A percentile compares a stretch with the other conserved stretches of the same genome.
These are phyloP conservation scores for Sordariomycetes sp. DNA, from an alignment of 2,329 filamentous ascomycete species.

Conservation along the genomic window DNA sequence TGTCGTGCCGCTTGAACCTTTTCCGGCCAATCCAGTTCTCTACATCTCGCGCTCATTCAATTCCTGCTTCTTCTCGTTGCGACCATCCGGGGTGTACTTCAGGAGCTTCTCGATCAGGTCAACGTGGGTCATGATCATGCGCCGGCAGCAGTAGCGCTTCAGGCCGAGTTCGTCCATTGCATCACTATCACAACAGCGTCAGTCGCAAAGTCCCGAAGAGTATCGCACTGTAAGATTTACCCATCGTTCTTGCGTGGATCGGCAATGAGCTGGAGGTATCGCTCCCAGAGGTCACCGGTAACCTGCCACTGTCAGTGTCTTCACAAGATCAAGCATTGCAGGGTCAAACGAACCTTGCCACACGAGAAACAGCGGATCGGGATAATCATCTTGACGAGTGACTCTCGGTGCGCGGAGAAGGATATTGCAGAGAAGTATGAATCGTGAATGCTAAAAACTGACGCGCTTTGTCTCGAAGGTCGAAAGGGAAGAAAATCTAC, in stretches of 20 bases:
- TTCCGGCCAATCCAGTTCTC: too few relatives aligned
- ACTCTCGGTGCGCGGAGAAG: background rate
- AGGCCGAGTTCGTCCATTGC: conserved; percentile 93
- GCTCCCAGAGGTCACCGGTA: conserved; percentile 94
- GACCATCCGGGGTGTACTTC: conserved; percentile 64
- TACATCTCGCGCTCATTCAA: conserved; percentile 17
- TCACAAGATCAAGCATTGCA: background rate
- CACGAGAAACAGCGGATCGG: conserved; percentile 98
- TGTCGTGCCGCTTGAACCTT: too few relatives aligned
- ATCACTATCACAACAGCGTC: conserved; percentile 43
- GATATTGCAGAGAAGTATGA: background rate
- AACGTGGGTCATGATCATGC: conserved; percentile 99
- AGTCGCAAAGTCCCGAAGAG: background rate
- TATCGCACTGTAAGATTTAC: conserved; percentile 28
- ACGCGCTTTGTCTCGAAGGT: too few relatives aligned
- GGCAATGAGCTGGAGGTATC: conserved; percentile 82
- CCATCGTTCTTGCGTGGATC: conserved; percentile 61
- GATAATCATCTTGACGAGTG: conserved; percentile 74
- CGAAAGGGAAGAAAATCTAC: conserved; percentile 2
- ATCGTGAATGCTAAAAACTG: too few relatives aligned
- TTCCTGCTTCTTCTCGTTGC: conserved; percentile 50
- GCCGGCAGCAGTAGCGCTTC: conserved; percentile 94
- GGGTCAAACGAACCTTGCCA: conserved; percentile 65
- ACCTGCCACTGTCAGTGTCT: conserved; percentile 53
- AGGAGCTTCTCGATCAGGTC: conserved; percentile 98